A percentile compares a stretch with the other conserved stretches of the same genome.
phyloP scores from a whole-genome alignment of 202 grass and related monocot species.

The Schoenoplectus triqueter region DNA sequence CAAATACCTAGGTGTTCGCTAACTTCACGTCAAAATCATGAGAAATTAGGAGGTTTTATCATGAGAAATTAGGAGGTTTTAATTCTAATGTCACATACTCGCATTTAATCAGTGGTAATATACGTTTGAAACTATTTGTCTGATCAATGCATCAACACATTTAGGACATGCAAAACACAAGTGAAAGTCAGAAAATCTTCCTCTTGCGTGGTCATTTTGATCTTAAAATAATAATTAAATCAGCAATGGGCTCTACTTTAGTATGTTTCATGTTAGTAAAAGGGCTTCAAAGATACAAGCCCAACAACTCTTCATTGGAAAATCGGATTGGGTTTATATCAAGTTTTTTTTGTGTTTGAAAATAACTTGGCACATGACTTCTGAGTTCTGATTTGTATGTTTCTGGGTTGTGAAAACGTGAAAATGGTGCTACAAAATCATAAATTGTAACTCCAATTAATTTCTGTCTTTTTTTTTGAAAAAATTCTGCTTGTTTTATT shows the following conservation, averaged over 20 bases:
- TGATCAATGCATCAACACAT: neutral
- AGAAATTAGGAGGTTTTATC: neutral
- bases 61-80: neutral
- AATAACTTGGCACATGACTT: neutral
- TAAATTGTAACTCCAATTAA: no score
- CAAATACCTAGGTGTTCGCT: neutral
- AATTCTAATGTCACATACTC: neutral
- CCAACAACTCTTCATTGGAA: neutral
- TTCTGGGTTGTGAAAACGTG: no score
- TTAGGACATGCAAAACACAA: neutral
- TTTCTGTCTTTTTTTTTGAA: no score
- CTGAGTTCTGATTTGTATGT: no score
- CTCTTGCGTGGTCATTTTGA: neutral
- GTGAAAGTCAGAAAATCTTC: neutral
- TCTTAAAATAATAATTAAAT: neutral
- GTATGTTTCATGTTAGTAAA: neutral
- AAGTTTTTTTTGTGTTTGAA: neutral
- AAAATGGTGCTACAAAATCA: no score
- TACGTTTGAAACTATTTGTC: constrained; percentile 1
- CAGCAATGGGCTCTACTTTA: neutral
- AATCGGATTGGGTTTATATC: neutral
- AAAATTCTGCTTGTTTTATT: neutral
- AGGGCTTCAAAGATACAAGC: neutral
- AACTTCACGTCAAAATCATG: neutral
- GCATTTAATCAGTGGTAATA: neutral